A percentile compares a stretch with the other conserved stretches of the same genome.
phyloP scores from a whole-genome alignment of 139 green algal genomes.

The Zygnema cylindricum region DNA sequence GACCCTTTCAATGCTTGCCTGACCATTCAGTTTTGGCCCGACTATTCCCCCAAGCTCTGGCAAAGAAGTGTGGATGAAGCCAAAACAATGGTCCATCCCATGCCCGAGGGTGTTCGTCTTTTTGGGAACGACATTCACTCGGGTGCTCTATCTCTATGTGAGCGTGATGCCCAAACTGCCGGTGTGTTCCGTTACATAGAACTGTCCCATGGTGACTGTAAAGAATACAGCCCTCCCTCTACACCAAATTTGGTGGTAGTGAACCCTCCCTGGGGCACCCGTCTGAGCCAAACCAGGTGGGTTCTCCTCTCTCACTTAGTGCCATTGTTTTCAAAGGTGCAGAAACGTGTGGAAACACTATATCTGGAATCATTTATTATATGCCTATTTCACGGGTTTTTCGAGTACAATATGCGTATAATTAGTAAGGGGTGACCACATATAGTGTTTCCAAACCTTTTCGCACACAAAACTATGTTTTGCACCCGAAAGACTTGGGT shows the following conservation, averaged over 20 bases:
- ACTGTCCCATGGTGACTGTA: conserved; percentile 43
- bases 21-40: conserved; percentile 18
- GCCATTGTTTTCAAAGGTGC: too few species aligned
- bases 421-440: neutral
- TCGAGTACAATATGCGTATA: neutral
- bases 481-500: too few species aligned
- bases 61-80: conserved; percentile 35
- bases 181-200: neutral
- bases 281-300: conserved; percentile 63
- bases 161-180: conserved; percentile 43
- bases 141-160: conserved; percentile 39
- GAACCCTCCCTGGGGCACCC: conserved; percentile 90
- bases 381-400: neutral
- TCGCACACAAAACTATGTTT: too few species aligned
- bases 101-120: conserved; percentile 46
- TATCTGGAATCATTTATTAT: neutral
- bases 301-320: neutral
- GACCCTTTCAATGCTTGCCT: too few species aligned
- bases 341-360: too few species aligned
- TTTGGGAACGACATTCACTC: conserved; percentile 75
- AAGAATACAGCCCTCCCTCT: conserved; percentile 61
- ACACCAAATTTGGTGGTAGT: conserved; percentile 74
- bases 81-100: neutral
- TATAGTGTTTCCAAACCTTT: too few species aligned
- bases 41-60: conserved; percentile 31